Conservation (phyloP, 768 basidiomycete genomes). For the Lactarius deliciosus region DNA sequence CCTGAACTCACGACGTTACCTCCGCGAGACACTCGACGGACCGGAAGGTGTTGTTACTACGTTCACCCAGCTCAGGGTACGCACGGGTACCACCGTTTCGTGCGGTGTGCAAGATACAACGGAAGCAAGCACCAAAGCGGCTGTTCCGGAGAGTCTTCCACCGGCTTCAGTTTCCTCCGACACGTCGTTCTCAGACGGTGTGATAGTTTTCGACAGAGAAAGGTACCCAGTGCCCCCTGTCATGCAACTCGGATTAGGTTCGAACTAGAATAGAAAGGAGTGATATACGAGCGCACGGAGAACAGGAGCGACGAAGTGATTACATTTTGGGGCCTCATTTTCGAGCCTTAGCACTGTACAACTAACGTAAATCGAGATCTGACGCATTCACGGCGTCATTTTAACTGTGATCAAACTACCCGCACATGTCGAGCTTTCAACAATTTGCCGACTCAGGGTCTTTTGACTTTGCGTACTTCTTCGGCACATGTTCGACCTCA, state of each 20-base stretch:
- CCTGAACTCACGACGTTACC: not conserved
- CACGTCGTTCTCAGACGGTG: not conserved
- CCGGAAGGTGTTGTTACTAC: not conserved
- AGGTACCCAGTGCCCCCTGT: not conserved
- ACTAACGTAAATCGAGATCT: no score
- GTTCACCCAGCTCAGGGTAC: not conserved
- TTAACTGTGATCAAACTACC: no score
- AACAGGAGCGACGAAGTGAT: no score
- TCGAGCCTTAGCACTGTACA: no score
- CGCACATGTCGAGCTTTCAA: no score
- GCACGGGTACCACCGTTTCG: not conserved
- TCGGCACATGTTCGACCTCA: not conserved
- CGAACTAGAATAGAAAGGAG: no score
- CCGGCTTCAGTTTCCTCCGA: not conserved
- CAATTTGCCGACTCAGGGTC: no score
- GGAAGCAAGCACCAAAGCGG: not conserved
- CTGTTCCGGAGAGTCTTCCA: not conserved
- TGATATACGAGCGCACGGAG: no score
- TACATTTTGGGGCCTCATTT: no score
- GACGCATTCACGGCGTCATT: no score
- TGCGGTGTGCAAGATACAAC: not conserved
- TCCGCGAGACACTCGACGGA: not conserved
- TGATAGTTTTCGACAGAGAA: not conserved
- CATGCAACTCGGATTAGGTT: no score
- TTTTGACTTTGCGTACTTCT: not conserved